phyloP scores from a whole-genome alignment of 805 yeast genomes.

The Schwanniomyces yamadae region DNA sequence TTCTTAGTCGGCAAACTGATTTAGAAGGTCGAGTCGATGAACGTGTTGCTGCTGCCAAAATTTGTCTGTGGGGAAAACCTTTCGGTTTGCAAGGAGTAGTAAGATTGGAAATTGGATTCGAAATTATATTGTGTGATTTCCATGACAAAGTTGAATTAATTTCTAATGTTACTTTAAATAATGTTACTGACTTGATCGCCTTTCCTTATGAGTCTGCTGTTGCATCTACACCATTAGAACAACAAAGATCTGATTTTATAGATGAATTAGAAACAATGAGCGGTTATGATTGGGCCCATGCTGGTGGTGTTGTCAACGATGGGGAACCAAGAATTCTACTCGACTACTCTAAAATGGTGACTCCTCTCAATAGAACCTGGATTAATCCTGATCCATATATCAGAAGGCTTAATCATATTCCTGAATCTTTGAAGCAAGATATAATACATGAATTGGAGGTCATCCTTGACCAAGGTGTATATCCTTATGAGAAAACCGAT shows the following conservation, averaged over 20 bases:
- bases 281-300: slow-evolving; percentile 45
- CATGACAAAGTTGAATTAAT: slow-evolving; percentile 46
- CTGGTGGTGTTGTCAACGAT: slow-evolving; percentile 47
- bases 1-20: slow-evolving; percentile 18
- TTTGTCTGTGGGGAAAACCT: slow-evolving; percentile 55
- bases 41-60: slow-evolving; percentile 44
- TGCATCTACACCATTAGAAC: slow-evolving; percentile 6
- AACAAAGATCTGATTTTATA: slow-evolving; percentile 17
- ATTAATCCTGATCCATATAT: slow-evolving; percentile 49
- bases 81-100: slow-evolving; percentile 60
- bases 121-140: slow-evolving; percentile 61
- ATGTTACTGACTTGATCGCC: slow-evolving; percentile 34
- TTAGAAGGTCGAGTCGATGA: slow-evolving; percentile 34
- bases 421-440: slow-evolving; percentile 3
- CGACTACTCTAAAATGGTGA: slow-evolving; percentile 53
- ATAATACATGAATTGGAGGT: slow-evolving; percentile 4
- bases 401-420: slow-evolving; percentile 5
- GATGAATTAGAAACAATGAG: slow-evolving; percentile 28
- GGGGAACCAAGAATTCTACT: slow-evolving; percentile 49
- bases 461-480: not conserved
- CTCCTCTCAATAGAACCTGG: slow-evolving; percentile 52
- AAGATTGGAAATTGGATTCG: slow-evolving; percentile 61
- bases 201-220: slow-evolving; percentile 28
- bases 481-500: slow-evolving; percentile 18
- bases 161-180: slow-evolving; percentile 41